A percentile compares a stretch with the other conserved stretches of the same genome.
phyloP scores from a whole-genome alignment of 208 protist species.

The Leishmania braziliensis region DNA sequence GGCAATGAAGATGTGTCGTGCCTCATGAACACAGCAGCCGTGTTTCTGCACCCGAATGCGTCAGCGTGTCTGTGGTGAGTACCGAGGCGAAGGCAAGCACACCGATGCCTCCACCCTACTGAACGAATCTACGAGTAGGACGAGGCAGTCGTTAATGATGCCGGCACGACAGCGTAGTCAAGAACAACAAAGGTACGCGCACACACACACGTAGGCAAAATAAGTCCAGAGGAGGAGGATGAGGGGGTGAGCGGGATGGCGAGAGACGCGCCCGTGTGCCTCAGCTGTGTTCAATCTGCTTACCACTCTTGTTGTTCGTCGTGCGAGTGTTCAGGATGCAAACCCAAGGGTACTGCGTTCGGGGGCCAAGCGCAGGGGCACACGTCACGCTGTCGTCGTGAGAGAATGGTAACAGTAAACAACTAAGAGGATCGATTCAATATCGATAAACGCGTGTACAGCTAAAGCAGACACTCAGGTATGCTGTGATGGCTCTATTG shows the following conservation, averaged over 20 bases:
- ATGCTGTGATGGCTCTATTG: background rate
- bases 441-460: background rate
- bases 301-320: background rate
- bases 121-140: background rate
- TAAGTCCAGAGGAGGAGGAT: background rate
- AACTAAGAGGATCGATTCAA: background rate
- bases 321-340: background rate
- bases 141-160: background rate
- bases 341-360: background rate
- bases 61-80: background rate
- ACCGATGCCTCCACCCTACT: background rate
- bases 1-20: background rate
- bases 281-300: background rate
- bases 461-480: background rate
- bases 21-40: background rate
- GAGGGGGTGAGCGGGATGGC: background rate
- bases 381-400: background rate
- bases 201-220: background rate
- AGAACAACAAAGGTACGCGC: background rate
- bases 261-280: background rate
- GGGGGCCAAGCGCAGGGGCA: background rate
- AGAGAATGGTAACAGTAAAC: background rate
- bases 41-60: background rate
- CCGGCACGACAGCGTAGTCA: background rate
- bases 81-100: background rate